Evolutionary conservation across 1,139 yeast genomes (phyloP).

Genomic region (Pichia sp.): DNA sequence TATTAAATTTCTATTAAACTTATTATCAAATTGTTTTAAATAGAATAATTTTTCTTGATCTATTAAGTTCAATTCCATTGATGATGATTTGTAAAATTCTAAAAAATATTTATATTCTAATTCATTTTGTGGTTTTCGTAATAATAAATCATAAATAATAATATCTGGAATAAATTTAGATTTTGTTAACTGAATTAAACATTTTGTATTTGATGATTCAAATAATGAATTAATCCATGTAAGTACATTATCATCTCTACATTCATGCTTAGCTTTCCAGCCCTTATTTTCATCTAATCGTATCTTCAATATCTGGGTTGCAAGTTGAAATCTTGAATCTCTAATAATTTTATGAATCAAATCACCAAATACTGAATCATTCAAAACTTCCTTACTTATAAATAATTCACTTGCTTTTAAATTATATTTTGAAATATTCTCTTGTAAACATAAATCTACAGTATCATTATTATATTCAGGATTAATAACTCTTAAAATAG

Average conservation of each 20-base stretch:
- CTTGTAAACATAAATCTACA: constrained; percentile 7
- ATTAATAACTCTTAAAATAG: constrained; percentile 50
- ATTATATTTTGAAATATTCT: constrained; percentile 1
- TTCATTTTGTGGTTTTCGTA: constrained; percentile 26
- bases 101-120: constrained; percentile 25
- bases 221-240: constrained; percentile 29
- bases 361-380: constrained; percentile 10
- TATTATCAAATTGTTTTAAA: constrained; percentile 18
- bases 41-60: constrained; percentile 26
- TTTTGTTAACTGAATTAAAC: constrained; percentile 30
- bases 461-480: constrained; percentile 34
- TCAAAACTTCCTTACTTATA: constrained; percentile 10
- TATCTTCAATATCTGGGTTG: constrained; percentile 20
- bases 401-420: constrained; percentile 10
- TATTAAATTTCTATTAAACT: constrained; percentile 17
- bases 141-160: constrained; percentile 27
- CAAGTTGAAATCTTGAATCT: constrained; percentile 13
- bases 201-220: constrained; percentile 20
- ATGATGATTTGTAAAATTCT: constrained; percentile 21
- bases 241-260: constrained; percentile 21
- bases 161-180: constrained; percentile 23
- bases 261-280: constrained; percentile 19
- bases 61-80: constrained; percentile 16
- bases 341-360: constrained; percentile 4
- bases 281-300: constrained; percentile 18